Evolutionary conservation across 768 basidiomycete genomes (phyloP).

Genomic region (Mycena galericulata): DNA sequence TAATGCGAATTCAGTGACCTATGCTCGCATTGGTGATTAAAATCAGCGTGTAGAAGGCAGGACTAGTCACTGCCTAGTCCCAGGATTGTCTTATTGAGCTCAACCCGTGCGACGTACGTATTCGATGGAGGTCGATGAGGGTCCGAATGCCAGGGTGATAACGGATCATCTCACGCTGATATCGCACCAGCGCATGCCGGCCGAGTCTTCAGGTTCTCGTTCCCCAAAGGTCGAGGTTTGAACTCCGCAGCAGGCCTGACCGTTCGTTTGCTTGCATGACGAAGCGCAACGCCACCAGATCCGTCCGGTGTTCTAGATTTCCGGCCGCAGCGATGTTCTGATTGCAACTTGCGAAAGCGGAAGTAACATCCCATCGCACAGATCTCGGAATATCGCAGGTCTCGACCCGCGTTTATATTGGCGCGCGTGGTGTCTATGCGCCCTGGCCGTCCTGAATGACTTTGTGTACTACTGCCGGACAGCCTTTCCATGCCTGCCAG

Average conservation of each 20-base stretch:
- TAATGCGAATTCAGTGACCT: neutral
- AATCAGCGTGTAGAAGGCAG: neutral
- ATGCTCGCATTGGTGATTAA: neutral
- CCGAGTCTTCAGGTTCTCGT: too few relatives aligned
- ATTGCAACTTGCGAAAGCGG: neutral
- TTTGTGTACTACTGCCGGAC: neutral
- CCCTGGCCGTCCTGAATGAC: neutral
- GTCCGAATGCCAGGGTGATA: neutral
- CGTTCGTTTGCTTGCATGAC: too few relatives aligned
- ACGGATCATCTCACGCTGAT: conserved; percentile 13
- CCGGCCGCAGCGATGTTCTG: neutral
- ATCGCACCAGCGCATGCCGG: neutral
- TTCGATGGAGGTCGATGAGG: too few relatives aligned
- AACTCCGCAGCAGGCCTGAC: too few relatives aligned
- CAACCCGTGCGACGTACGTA: neutral
- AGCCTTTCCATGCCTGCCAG: neutral
- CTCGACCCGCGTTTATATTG: neutral
- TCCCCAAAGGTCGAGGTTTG: too few relatives aligned
- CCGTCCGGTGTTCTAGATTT: neutral
- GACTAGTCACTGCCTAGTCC: neutral
- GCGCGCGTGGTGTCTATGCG: neutral
- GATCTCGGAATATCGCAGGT: neutral
- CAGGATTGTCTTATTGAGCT: neutral
- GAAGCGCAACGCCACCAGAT: neutral
- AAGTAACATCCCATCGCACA: neutral